A percentile compares a stretch with the other conserved stretches of the same genome.
phyloP scores from a whole-genome alignment of 164 flowering plant genomes.

The Vitis cinerea region DNA sequence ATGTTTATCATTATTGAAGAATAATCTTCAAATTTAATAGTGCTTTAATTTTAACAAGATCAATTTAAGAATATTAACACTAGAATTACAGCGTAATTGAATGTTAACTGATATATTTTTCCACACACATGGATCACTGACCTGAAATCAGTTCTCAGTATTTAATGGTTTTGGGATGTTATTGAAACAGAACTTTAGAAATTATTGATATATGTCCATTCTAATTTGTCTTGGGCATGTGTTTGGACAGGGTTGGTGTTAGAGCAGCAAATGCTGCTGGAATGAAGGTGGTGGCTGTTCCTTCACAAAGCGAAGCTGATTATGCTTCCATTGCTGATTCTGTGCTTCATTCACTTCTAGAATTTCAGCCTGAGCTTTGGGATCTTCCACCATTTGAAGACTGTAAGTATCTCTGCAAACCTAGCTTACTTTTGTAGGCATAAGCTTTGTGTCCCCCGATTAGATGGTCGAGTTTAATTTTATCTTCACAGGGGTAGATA shows the following conservation, averaged over 20 bases:
- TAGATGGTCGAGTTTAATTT: not conserved
- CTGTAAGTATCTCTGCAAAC: conserved; percentile 33
- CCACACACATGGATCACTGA: too few relatives aligned
- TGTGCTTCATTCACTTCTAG: conserved; percentile 63
- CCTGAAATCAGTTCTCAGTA: too few relatives aligned
- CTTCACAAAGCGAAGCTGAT: conserved; percentile 38
- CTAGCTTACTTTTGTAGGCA: not conserved
- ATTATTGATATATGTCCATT: too few relatives aligned
- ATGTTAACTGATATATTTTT: too few relatives aligned
- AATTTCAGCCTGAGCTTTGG: conserved; percentile 67
- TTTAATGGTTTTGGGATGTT: too few relatives aligned
- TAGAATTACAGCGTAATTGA: too few relatives aligned
- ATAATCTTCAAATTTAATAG: too few relatives aligned
- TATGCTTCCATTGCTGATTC: conserved; percentile 42
- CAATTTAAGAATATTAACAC: too few relatives aligned
- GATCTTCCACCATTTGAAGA: conserved; percentile 75
- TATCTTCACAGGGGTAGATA: conserved; percentile 49
- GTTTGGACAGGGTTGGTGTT: conserved; percentile 56
- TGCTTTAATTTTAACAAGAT: too few relatives aligned
- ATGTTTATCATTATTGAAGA: too few relatives aligned
- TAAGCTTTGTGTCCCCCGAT: not conserved
- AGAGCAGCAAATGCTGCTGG: conserved; percentile 69
- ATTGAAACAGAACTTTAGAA: too few relatives aligned
- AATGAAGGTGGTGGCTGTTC: conserved; percentile 77
- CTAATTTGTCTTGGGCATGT: not conserved